Evolutionary conservation across 768 basidiomycete genomes (phyloP).

Genomic region (Russula olivacea): DNA sequence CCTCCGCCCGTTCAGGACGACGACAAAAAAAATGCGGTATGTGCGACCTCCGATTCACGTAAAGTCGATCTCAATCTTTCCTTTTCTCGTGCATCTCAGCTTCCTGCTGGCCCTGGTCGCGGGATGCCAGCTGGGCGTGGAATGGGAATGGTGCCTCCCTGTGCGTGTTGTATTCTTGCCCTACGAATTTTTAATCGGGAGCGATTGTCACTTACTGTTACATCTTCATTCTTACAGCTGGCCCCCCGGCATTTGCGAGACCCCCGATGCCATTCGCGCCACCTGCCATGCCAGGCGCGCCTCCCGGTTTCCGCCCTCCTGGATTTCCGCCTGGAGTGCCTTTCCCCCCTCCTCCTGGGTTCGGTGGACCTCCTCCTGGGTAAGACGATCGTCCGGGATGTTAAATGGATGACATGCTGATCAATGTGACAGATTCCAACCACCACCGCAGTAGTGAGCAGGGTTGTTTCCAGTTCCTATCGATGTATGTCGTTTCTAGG

Average conservation of each 20-base stretch:
- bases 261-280: slow-evolving; percentile 61
- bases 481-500: slow-evolving; percentile 5
- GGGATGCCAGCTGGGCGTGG: slow-evolving; percentile 96
- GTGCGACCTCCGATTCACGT: slow-evolving; percentile 27
- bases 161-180: slow-evolving; percentile 39
- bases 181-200: slow-evolving; percentile 11
- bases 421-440: slow-evolving; percentile 39
- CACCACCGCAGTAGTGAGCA: slow-evolving; percentile 39
- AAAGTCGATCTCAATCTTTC: slow-evolving; percentile 23
- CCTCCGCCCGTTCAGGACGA: slow-evolving; percentile 89
- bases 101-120: slow-evolving; percentile 84
- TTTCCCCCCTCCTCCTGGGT: slow-evolving; percentile 76
- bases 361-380: slow-evolving; percentile 83
- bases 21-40: slow-evolving; percentile 76
- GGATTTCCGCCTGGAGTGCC: slow-evolving; percentile 79
- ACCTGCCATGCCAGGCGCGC: slow-evolving; percentile 82
- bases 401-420: background rate
- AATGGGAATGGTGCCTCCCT: slow-evolving; percentile 90
- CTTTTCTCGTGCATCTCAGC: slow-evolving; percentile 39
- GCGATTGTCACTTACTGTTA: slow-evolving; percentile 20
- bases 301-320: slow-evolving; percentile 79
- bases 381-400: slow-evolving; percentile 37
- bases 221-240: slow-evolving; percentile 39
- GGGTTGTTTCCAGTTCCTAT: slow-evolving; percentile 1
- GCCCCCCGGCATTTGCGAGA: slow-evolving; percentile 53